A percentile compares a stretch with the other conserved stretches of the same genome.
Conservation (phyloP, 192 early-diverging fungal species). For the Coemansia sp. region DNA sequence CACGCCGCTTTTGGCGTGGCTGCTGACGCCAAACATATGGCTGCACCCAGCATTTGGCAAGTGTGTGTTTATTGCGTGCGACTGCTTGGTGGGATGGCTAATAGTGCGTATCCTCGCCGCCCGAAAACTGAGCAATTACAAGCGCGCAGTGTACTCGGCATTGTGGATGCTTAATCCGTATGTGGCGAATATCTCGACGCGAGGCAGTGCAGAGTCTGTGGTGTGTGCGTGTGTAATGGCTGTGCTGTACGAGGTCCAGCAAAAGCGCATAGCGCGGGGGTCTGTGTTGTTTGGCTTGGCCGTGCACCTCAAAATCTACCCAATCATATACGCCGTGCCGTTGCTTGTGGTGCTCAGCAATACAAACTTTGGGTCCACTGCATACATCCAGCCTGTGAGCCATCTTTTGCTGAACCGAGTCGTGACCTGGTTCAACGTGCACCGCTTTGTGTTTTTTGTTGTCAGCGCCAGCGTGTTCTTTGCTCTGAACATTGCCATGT, state of each 20-base stretch:
- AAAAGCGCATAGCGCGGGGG: constrained; percentile 43
- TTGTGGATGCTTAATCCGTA: constrained; percentile 94
- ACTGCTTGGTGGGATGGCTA: constrained; percentile 74
- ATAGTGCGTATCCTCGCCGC: constrained; percentile 52
- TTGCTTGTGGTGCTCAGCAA: constrained; percentile 63
- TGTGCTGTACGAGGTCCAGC: constrained; percentile 69
- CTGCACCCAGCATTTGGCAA: constrained; percentile 82
- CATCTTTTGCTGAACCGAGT: too few species aligned
- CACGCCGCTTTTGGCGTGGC: constrained; percentile 89
- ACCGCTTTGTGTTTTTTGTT: constrained; percentile 62
- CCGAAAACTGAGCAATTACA: constrained; percentile 56
- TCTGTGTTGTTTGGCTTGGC: constrained; percentile 80
- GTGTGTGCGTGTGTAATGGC: constrained; percentile 76
- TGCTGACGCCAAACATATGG: constrained; percentile 81
- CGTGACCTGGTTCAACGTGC: constrained; percentile 49
- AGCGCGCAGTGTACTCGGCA: constrained; percentile 56
- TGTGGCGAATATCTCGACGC: constrained; percentile 92
- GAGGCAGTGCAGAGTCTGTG: constrained; percentile 90
- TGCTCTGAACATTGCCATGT: constrained; percentile 66
- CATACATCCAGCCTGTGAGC: not conserved
- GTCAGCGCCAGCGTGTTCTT: constrained; percentile 65
- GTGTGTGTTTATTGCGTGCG: constrained; percentile 80
- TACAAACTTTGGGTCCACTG: constrained; percentile 7
- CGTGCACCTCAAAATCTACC: constrained; percentile 98
- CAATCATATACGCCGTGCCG: constrained; percentile 88